These are phyloP conservation scores for Apiospora pterosperma DNA, from an alignment of 2,329 filamentous ascomycete genomes.

Conservation along the genomic window DNA sequence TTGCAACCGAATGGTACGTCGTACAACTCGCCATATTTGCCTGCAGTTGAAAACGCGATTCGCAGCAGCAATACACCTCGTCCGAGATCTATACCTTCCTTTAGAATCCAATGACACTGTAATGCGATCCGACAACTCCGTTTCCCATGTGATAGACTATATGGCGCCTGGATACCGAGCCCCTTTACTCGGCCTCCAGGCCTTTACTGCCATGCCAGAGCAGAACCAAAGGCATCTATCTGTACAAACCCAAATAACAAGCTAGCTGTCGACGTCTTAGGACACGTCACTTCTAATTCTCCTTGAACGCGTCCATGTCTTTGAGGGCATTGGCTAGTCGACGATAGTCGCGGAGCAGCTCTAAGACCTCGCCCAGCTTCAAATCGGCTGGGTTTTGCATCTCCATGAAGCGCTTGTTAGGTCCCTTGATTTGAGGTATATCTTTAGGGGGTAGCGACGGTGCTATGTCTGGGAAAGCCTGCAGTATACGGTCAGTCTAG, in stretches of 20 bases:
- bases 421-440: conserved; percentile 56
- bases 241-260: background rate
- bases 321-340: conserved; percentile 64
- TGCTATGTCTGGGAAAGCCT: conserved; percentile 62
- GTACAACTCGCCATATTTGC: background rate
- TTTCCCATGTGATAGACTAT: background rate
- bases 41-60: background rate
- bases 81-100: background rate
- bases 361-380: conserved; percentile 68
- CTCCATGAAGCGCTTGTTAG: conserved; percentile 71
- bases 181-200: background rate
- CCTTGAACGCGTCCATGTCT: conserved; percentile 58
- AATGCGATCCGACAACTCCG: background rate
- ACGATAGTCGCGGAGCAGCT: conserved; percentile 71
- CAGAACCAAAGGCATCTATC: background rate
- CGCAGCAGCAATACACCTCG: background rate
- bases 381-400: conserved; percentile 67
- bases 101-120: background rate
- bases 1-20: background rate
- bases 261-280: background rate
- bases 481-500: conserved; percentile 7
- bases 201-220: background rate
- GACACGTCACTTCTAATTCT: conserved; percentile 12
- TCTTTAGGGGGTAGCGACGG: conserved; percentile 53
- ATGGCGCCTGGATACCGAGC: background rate